phyloP scores from a whole-genome alignment of 306 rosid species.

The Hippophae rhamnoides region DNA sequence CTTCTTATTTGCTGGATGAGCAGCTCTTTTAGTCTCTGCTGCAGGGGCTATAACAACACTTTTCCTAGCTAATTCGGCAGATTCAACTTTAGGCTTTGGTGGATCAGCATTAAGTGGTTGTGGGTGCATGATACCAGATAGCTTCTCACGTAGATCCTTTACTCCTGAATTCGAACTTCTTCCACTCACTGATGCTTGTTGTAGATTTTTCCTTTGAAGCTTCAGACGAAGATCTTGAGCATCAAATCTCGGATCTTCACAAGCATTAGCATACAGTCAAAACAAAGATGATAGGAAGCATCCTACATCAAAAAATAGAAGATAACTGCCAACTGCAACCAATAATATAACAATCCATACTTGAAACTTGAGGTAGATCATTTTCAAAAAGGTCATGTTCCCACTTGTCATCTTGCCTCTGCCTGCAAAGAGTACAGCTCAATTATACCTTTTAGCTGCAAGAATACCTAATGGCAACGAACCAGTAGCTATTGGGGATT shows the following conservation, averaged over 20 bases:
- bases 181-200: constrained; percentile 56
- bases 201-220: constrained; percentile 79
- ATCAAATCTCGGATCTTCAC: constrained; percentile 58
- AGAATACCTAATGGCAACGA: constrained; percentile 10
- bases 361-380: constrained; percentile 45
- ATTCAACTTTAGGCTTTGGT: constrained; percentile 47
- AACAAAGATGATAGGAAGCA: constrained; percentile 28
- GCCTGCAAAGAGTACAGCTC: constrained; percentile 43
- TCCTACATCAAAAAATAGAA: constrained; percentile 24
- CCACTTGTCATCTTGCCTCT: constrained; percentile 95
- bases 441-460: background rate
- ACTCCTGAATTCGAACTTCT: constrained; percentile 45
- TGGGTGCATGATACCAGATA: constrained; percentile 60
- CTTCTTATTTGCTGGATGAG: constrained; percentile 47
- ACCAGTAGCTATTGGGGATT: background rate
- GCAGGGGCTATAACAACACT: constrained; percentile 38
- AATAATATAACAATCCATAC: constrained; percentile 48
- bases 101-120: constrained; percentile 59
- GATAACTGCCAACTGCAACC: constrained; percentile 28
- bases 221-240: constrained; percentile 88
- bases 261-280: constrained; percentile 52
- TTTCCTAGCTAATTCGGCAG: constrained; percentile 43
- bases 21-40: constrained; percentile 31
- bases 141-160: constrained; percentile 82
- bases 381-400: constrained; percentile 88